Percentiles rank a stretch among this genome's conserved stretches.
Evolutionary conservation across 176 grass and related monocot genomes (phyloP).

Genomic region (Bothriochloa decipiens): DNA sequence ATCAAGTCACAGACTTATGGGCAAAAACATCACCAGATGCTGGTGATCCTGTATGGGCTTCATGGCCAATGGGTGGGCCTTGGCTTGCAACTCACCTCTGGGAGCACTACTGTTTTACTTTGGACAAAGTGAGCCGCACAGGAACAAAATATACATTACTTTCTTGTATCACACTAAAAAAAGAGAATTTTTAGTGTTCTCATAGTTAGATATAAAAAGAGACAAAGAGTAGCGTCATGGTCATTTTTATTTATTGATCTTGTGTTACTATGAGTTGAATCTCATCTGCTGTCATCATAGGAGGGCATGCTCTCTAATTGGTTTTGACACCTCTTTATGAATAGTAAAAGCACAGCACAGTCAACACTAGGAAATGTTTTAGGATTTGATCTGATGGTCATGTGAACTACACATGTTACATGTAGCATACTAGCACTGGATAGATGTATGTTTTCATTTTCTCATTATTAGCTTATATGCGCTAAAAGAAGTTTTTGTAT

Average conservation of each 20-base stretch:
- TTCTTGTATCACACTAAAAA: constrained; percentile 31
- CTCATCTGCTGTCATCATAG: not conserved
- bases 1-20: constrained; percentile 95
- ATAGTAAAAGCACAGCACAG: not conserved
- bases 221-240: not conserved
- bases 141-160: constrained; percentile 15
- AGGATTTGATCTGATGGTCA: not conserved
- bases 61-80: constrained; percentile 96
- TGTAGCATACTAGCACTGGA: not conserved
- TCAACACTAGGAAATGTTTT: not conserved
- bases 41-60: constrained; percentile 76
- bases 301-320: not conserved
- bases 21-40: constrained; percentile 86
- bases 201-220: constrained; percentile 22
- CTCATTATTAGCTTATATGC: not conserved
- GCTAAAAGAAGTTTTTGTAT: not conserved
- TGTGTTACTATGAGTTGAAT: not conserved
- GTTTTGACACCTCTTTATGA: not conserved
- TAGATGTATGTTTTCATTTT: not conserved
- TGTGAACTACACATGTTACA: not conserved
- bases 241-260: constrained; percentile 17
- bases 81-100: constrained; percentile 96
- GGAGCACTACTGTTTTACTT: constrained; percentile 88
- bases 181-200: constrained; percentile 3
- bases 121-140: constrained; percentile 73